Evolutionary conservation across 129 eudicot species (phyloP).

Genomic region (Silybum marianum): DNA sequence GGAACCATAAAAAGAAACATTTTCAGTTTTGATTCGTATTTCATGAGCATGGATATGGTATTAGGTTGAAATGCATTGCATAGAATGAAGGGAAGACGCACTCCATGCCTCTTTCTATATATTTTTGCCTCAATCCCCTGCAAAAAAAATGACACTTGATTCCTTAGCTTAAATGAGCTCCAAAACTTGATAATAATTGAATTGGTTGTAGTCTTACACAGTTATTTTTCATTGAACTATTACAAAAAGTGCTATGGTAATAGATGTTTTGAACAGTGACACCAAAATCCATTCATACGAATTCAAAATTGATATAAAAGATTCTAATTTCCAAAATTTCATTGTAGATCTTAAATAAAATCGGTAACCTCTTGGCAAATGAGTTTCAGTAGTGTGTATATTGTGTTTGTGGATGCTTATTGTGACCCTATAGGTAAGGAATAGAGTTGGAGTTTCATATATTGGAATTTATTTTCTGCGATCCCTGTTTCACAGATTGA

Average conservation of each 20-base stretch:
- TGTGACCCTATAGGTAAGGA: neutral
- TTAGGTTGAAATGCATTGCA: neutral
- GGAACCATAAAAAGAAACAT: neutral
- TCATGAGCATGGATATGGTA: conserved; percentile 5
- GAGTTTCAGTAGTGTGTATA: neutral
- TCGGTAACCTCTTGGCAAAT: neutral
- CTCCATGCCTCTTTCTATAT: neutral
- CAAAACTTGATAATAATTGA: neutral
- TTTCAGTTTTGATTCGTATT: neutral
- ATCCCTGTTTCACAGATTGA: neutral
- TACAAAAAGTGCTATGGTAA: neutral
- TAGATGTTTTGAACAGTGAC: neutral
- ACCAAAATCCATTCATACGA: neutral
- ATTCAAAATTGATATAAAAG: neutral
- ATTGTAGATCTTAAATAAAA: too few species aligned
- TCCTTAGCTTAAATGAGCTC: neutral
- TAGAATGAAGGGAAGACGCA: neutral
- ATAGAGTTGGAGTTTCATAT: too few species aligned
- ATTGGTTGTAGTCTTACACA: neutral
- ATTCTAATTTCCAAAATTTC: neutral
- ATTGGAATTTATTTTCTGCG: too few species aligned
- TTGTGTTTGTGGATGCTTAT: neutral
- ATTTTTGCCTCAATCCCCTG: neutral
- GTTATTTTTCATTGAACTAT: neutral
- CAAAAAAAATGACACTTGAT: neutral